phyloP scores from a whole-genome alignment of 75 land plant species.

The Picea sitchensis region DNA sequence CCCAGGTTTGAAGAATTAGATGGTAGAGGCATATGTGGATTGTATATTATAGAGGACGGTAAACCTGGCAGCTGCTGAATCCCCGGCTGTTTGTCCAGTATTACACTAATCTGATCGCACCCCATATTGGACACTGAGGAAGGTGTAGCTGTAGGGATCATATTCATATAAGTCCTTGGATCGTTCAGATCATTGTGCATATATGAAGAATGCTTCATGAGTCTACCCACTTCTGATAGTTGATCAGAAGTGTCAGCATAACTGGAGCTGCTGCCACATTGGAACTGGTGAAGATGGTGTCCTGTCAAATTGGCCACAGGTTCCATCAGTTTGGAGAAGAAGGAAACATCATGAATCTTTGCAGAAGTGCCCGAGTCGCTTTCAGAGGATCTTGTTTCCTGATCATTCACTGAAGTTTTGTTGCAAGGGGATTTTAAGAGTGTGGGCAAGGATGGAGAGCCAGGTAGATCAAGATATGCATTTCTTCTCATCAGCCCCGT shows the following conservation, averaged over 20 bases:
- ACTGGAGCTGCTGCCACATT: background rate
- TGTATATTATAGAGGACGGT: background rate
- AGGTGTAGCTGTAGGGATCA: background rate
- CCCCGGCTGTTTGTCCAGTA: background rate
- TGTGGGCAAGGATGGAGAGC: slow-evolving; percentile 1
- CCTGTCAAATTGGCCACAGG: background rate
- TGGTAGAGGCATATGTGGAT: background rate
- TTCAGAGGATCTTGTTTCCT: background rate
- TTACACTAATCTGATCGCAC: background rate
- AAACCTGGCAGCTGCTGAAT: background rate
- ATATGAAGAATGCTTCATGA: background rate
- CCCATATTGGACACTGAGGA: background rate
- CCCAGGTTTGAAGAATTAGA: background rate
- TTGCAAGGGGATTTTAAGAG: background rate
- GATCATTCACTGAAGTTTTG: background rate
- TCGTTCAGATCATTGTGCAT: background rate
- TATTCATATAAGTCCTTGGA: background rate
- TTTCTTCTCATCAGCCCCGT: background rate
- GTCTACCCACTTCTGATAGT: background rate
- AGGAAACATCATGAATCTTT: background rate
- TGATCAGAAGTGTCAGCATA: background rate
- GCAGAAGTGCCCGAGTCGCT: background rate
- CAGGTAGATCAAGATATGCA: background rate
- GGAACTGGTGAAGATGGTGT: background rate
- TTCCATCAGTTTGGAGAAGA: background rate